These are phyloP conservation scores for Fusarium verrucosum DNA, from an alignment of 2,329 filamentous ascomycete species.

Conservation along the genomic window DNA sequence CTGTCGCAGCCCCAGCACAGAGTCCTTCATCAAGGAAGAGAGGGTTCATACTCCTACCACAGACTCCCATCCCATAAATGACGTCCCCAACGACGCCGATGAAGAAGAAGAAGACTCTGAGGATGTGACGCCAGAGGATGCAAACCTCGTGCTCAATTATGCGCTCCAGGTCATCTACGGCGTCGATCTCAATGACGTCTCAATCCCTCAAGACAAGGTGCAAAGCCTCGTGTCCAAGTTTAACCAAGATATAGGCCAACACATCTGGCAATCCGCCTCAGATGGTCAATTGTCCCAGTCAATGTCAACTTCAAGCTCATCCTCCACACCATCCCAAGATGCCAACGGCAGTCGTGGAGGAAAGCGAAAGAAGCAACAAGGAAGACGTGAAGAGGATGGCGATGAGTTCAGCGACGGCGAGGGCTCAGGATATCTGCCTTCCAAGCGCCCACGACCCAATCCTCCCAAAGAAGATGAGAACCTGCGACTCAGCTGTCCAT, in stretches of 20 bases:
- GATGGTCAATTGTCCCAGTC: slow-evolving; percentile 46
- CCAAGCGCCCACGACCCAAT: slow-evolving; percentile 47
- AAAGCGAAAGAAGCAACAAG: slow-evolving; percentile 51
- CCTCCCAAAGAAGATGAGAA: slow-evolving; percentile 51
- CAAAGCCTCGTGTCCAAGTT: slow-evolving; percentile 48
- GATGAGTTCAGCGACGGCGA: slow-evolving; percentile 51
- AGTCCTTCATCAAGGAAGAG: slow-evolving; percentile 40
- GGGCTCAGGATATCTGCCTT: slow-evolving; percentile 42
- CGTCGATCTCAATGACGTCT: slow-evolving; percentile 49
- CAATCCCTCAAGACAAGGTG: slow-evolving; percentile 43
- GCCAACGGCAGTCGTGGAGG: slow-evolving; percentile 40
- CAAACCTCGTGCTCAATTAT: slow-evolving; percentile 50
- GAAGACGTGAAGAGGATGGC: slow-evolving; percentile 45
- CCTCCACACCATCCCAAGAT: slow-evolving; percentile 45
- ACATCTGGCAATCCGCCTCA: slow-evolving; percentile 47
- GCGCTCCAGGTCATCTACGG: slow-evolving; percentile 52
- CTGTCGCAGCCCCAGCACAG: slow-evolving; percentile 16
- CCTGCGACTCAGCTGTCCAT: slow-evolving; percentile 55
- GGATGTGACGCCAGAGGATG: slow-evolving; percentile 48
- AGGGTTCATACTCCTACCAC: slow-evolving; percentile 28
- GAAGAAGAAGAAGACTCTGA: slow-evolving; percentile 28
- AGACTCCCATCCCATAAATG: slow-evolving; percentile 8
- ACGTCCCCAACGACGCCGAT: slow-evolving; percentile 7
- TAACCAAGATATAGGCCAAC: slow-evolving; percentile 47
- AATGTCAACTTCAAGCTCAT: slow-evolving; percentile 47